phyloP scores from a whole-genome alignment of 2,329 filamentous ascomycete genomes.

The Talaromyces sp. region DNA sequence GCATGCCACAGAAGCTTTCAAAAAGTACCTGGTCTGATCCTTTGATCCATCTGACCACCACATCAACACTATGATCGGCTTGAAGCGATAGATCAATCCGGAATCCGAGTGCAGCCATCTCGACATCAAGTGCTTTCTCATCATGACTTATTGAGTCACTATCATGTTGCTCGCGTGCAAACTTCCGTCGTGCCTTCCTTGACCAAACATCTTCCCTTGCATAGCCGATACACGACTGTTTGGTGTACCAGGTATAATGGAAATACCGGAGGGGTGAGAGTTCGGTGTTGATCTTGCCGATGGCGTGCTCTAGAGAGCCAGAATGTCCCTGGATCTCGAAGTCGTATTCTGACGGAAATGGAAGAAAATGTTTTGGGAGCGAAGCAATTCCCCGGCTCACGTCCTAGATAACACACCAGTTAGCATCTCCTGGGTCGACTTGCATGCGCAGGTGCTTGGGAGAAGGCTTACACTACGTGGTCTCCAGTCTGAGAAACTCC shows the following conservation, averaged over 20 bases:
- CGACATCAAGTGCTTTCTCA: conserved; percentile 24
- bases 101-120: conserved; percentile 56
- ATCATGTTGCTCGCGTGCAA: conserved; percentile 25
- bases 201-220: conserved; percentile 72
- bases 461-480: conserved; percentile 52
- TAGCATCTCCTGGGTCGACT: background rate
- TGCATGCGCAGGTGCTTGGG: conserved; percentile 1
- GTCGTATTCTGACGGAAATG: conserved; percentile 50
- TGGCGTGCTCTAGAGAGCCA: conserved; percentile 28
- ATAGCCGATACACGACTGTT: conserved; percentile 58
- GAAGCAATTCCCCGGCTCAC: conserved; percentile 40
- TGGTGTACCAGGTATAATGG: conserved; percentile 62
- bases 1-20: conserved; percentile 81
- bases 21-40: conserved; percentile 71
- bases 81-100: conserved; percentile 49
- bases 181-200: conserved; percentile 65
- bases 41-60: conserved; percentile 68
- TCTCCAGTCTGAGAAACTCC: conserved; percentile 72
- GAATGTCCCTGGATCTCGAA: conserved; percentile 37
- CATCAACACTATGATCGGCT: conserved; percentile 43
- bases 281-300: conserved; percentile 44
- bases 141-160: conserved; percentile 19
- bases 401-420: conserved; percentile 19
- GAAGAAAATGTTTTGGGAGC: conserved; percentile 51
- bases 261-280: conserved; percentile 60